Percentiles rank a stretch among this genome's conserved stretches.
Evolutionary conservation across 768 basidiomycete species (phyloP).

Genomic region (Mycena chlorophos): DNA sequence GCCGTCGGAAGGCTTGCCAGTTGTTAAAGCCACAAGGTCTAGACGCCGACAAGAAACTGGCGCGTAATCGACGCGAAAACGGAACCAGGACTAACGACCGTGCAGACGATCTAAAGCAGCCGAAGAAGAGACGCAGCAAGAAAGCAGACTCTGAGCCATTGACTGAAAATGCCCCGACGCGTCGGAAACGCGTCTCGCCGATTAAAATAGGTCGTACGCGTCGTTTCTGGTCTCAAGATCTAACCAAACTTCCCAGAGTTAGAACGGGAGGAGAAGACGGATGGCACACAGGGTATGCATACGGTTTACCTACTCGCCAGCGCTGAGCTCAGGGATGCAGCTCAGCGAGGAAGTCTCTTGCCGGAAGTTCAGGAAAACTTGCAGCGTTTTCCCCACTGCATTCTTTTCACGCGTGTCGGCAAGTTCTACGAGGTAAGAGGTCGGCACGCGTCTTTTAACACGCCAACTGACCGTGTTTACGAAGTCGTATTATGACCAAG

Average conservation of each 20-base stretch:
- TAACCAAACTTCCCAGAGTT: not conserved
- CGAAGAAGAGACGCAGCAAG: not conserved
- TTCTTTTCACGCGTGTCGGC: slow-evolving; percentile 89
- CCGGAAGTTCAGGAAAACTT: slow-evolving; percentile 71
- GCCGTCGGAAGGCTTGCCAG: not conserved
- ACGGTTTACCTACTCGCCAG: not conserved
- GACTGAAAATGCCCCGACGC: slow-evolving; percentile 3
- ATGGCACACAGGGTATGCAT: slow-evolving; percentile 3
- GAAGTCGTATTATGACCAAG: slow-evolving; percentile 95
- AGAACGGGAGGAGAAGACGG: no score
- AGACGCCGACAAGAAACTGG: not conserved
- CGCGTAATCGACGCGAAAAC: not conserved
- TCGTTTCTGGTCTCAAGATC: not conserved
- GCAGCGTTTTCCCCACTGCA: slow-evolving; percentile 78
- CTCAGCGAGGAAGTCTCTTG: slow-evolving; percentile 48
- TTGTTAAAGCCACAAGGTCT: not conserved
- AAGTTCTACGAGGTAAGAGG: slow-evolving; percentile 97
- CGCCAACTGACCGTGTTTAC: slow-evolving; percentile 12
- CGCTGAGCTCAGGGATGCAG: not conserved
- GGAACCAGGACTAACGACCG: not conserved
- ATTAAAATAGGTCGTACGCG: slow-evolving; percentile 4
- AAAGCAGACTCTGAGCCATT: not conserved
- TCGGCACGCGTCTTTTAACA: not conserved
- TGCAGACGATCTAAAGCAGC: not conserved
- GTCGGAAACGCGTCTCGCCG: slow-evolving; percentile 11